Evolutionary conservation across 2,329 filamentous ascomycete species (phyloP).

Genomic region (Trichophyton benhamiae): DNA sequence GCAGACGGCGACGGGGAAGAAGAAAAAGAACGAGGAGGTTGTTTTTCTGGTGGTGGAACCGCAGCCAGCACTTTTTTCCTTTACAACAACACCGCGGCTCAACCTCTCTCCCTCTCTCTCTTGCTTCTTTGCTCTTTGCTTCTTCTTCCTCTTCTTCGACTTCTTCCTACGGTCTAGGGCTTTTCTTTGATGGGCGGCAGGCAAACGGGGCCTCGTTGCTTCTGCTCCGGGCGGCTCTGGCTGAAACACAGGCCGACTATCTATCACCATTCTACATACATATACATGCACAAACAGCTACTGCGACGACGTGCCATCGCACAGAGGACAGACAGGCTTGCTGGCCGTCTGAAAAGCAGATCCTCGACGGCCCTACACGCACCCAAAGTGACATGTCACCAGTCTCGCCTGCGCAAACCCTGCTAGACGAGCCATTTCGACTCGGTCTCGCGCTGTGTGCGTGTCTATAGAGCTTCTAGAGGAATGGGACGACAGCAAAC

Average conservation of each 20-base stretch:
- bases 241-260: neutral
- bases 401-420: neutral
- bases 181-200: neutral
- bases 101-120: neutral
- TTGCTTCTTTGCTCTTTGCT: neutral
- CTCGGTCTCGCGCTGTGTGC: neutral
- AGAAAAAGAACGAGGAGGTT: neutral
- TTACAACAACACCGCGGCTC: neutral
- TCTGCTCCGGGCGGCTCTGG: neutral
- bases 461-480: neutral
- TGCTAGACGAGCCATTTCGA: neutral
- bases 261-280: neutral
- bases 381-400: neutral
- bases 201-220: neutral
- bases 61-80: neutral
- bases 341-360: neutral
- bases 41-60: neutral
- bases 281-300: neutral
- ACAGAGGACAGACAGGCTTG: neutral
- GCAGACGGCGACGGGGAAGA: neutral
- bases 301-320: neutral
- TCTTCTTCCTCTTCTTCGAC: neutral
- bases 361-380: neutral
- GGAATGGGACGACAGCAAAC: neutral
- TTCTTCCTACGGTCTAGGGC: neutral